Base-by-base conservation (phyloP, 2,329 filamentous ascomycete genomes). In the Ophiosphaerella narmari region DNA sequence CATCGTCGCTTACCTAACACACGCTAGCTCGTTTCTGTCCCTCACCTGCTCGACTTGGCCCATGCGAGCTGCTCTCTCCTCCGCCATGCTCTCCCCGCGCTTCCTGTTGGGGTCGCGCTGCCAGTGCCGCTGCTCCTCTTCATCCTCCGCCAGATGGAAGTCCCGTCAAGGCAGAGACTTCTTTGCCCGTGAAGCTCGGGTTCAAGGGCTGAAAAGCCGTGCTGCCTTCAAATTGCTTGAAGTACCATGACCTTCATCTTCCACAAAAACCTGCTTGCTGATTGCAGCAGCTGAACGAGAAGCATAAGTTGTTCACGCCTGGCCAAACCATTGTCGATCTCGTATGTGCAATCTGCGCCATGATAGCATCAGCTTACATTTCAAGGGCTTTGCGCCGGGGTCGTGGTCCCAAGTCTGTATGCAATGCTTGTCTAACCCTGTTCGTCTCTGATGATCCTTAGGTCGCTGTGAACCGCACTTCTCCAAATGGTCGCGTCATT, bases 181-280 rank as follows among this genome's bases (percentile, higher is more conserved):
- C 14, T 96, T 86, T 70, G 83, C 88, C 0, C 84, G 83, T 48
- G 84, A 89, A 62, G 92, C 94, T 39, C 88, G 86, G 66, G 85
- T 95, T 2, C 82, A 89, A 59, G 87, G 87, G 0, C 77, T 97
- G 50, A 97, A 93, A 74, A 95, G 91, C 64, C 85, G 94, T 55
- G 94, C 94, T 23, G 94, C 92, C 0, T 97, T 94, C 74, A 99
- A 99, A 74, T 78, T 99, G 8, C 75, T 97, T 14, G 89, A 97
- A 80, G 91, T 91, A 68, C 18, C 18, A 21, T 32, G 39, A 26
- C 7, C 2, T 16, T 23, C 12, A 21, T 34, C 31, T 29, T 46
- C n/a, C 2, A 21, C 36, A 4, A 24, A 8, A 16, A 34, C 29
- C 21, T 40, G 42, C n/a, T 45, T 55, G 45, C 57, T 68, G 46